A percentile compares a stretch with the other conserved stretches of the same genome.
phyloP scores from a whole-genome alignment of 2,329 filamentous ascomycete species.

The Blastomyces gilchristii region DNA sequence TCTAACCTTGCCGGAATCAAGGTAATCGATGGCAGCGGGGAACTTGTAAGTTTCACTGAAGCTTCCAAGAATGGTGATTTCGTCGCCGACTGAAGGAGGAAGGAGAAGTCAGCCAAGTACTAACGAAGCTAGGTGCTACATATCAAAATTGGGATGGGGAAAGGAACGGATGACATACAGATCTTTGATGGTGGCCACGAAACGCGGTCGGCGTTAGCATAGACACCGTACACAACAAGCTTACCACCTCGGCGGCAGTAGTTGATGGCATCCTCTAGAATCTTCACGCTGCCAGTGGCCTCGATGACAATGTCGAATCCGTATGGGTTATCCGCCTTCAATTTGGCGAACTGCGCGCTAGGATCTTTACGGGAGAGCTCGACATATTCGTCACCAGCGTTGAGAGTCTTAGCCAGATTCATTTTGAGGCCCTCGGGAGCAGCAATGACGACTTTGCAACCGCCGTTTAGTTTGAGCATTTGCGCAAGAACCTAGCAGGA shows the following conservation, averaged over 20 bases:
- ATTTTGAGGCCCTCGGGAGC: conserved; percentile 60
- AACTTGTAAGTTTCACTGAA: conserved; percentile 68
- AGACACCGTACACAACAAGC: conserved; percentile 63
- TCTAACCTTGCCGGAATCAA: conserved; percentile 35
- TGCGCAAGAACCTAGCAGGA: conserved; percentile 44
- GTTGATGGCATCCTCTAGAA: conserved; percentile 60
- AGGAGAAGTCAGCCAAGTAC: conserved; percentile 11
- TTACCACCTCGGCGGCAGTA: conserved; percentile 63
- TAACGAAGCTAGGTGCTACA: background rate
- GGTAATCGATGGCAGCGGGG: conserved; percentile 47
- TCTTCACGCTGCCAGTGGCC: conserved; percentile 58
- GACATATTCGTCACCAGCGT: conserved; percentile 41
- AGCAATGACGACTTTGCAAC: conserved; percentile 59
- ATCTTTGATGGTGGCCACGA: conserved; percentile 63
- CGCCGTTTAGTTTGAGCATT: conserved; percentile 54
- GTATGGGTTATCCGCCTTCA: conserved; percentile 57
- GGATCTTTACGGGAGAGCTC: conserved; percentile 42
- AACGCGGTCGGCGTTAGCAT: conserved; percentile 52
- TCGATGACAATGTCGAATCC: conserved; percentile 65
- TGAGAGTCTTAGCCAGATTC: conserved; percentile 49
- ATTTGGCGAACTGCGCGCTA: conserved; percentile 49
- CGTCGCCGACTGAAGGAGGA: conserved; percentile 36
- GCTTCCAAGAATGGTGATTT: conserved; percentile 62
- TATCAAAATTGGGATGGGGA: background rate
- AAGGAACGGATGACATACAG: conserved; percentile 38